Evolutionary conservation across 2,329 filamentous ascomycete genomes (phyloP), one percentile per base, ranked within the genome.

Genomic region (Colletotrichum incanum): DNA sequence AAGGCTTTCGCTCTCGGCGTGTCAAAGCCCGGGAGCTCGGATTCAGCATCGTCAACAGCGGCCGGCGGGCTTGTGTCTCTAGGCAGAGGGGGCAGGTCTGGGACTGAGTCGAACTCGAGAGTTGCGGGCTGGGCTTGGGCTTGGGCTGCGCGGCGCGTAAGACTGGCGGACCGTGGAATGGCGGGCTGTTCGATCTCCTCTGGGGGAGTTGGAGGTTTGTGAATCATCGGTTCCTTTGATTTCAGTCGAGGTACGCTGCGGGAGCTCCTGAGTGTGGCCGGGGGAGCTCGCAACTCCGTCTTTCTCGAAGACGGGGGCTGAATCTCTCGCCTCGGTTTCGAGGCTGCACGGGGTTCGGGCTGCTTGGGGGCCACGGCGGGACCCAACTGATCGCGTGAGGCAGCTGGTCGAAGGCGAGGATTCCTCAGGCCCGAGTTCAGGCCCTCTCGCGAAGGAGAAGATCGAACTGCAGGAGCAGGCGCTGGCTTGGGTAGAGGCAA

Each of bases 391-490:
- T 78, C 75, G 43, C 75, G 73, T 1, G 75, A 75, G 14, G 79
- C 45, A 85, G 78, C 72, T 80, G 83, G 71, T 82, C 4, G 86
- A 85, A 56, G 82, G 65, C n/a, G 82, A 77, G 34, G 81, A 72
- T 39, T 67, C n/a, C 73, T 34, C 39, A 72, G 45, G 4, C 70
- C 56, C 18, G 75, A 65, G 26, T 60, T 69, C 45, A 80, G 68
- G 49, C 75, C 78, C 39, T 82, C 79, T 45, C 77, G 75, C 0
- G 81, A 81, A 5, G 79, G 75, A 4, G 76, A 73, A 23, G 78
- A 72, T 5, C 80, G 79, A 69, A 81, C 68, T 18, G 75, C 67
- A 12, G 80, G 78, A 4, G 79, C 62, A 1, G 79, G 52, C 31
- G 76, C 74, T 16, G 80, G 76, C 20, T 79, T 76, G 39, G 82